phyloP scores from a whole-genome alignment of 805 yeast species.

The Isabelozyma pseudorhagii region DNA sequence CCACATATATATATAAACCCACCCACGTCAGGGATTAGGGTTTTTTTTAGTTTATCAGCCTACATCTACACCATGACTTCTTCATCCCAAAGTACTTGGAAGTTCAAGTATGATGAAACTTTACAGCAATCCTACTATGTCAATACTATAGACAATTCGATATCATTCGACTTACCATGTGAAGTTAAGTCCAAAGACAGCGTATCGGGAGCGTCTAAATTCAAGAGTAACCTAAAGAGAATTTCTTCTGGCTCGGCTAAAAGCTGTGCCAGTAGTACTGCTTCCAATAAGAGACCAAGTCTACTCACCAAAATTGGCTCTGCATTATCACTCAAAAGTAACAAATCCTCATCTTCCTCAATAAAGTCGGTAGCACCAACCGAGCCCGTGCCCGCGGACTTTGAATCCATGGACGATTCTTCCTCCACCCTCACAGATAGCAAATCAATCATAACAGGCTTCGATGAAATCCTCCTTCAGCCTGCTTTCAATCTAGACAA shows the following conservation, averaged over 20 bases:
- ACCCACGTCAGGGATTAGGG: not conserved
- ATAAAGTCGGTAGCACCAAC: not conserved
- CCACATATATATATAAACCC: not conserved
- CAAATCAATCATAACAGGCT: constrained; percentile 7
- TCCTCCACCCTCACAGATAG: not conserved
- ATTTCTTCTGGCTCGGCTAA: not conserved
- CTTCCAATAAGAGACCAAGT: constrained; percentile 1
- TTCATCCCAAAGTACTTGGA: constrained; percentile 8
- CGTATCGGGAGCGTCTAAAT: not conserved
- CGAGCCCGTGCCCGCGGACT: not conserved
- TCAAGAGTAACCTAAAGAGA: not conserved
- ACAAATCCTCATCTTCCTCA: constrained; percentile 5
- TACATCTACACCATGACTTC: not conserved
- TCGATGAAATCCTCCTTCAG: constrained; percentile 24
- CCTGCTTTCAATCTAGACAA: constrained; percentile 7
- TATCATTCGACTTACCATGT: constrained; percentile 44
- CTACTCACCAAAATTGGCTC: constrained; percentile 7
- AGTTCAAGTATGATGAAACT: constrained; percentile 30
- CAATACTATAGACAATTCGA: constrained; percentile 26
- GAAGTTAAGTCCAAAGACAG: constrained; percentile 30
- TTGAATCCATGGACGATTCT: not conserved
- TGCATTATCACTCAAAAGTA: constrained; percentile 8
- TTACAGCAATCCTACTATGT: constrained; percentile 41
- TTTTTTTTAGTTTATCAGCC: not conserved
- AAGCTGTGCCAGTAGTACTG: constrained; percentile 1